phyloP scores from a whole-genome alignment of 129 eudicot species.

The Logfia minima region DNA sequence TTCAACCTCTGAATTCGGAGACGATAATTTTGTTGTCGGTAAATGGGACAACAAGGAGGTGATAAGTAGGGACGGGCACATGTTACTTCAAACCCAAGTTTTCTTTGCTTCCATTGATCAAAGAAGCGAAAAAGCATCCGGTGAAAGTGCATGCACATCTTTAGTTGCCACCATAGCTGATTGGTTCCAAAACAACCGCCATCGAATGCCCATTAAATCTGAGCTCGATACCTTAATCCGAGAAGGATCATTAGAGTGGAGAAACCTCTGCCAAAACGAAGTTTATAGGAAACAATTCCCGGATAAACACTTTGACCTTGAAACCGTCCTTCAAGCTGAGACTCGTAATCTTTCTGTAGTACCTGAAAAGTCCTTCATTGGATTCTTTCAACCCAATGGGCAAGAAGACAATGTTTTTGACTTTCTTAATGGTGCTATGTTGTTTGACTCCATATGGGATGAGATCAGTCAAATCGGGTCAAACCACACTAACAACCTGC shows the following conservation, averaged over 20 bases:
- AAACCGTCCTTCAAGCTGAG: constrained; percentile 51
- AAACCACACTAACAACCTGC: constrained; percentile 14
- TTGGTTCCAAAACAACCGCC: constrained; percentile 47
- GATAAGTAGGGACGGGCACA: constrained; percentile 50
- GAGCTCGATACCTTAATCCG: constrained; percentile 53
- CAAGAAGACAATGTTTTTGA: constrained; percentile 40
- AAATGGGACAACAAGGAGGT: constrained; percentile 54
- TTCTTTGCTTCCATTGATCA: not conserved
- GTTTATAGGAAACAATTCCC: constrained; percentile 43
- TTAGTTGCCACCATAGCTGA: constrained; percentile 55
- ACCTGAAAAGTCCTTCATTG: constrained; percentile 53
- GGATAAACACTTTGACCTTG: constrained; percentile 62
- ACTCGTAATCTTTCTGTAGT: constrained; percentile 39
- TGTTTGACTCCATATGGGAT: constrained; percentile 61
- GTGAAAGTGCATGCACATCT: constrained; percentile 69
- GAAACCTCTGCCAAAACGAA: constrained; percentile 49
- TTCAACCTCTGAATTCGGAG: constrained; percentile 53
- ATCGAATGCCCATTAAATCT: constrained; percentile 58
- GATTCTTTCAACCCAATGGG: constrained; percentile 50
- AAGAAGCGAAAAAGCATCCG: constrained; percentile 39
- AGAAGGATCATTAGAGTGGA: constrained; percentile 62
- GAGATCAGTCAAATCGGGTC: constrained; percentile 41
- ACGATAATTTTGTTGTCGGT: constrained; percentile 54
- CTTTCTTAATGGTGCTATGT: constrained; percentile 58
- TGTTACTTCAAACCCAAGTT: constrained; percentile 43